Evolutionary conservation across 495 filamentous ascomycete genomes (phyloP).

Genomic region (Talaromyces proteolyticus): DNA sequence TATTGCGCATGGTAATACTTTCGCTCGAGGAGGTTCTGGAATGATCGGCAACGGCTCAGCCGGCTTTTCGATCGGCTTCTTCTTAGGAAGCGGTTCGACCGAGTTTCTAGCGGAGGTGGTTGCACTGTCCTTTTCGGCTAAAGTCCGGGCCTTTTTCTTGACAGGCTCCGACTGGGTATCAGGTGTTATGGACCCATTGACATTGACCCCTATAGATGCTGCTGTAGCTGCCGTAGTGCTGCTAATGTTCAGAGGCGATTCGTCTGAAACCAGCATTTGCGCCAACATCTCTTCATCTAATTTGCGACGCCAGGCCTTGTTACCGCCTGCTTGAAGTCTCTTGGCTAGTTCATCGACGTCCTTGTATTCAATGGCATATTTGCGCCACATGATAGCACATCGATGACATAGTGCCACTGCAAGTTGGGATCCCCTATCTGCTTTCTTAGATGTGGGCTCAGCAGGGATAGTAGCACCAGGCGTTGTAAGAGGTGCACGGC

Average conservation of each 20-base stretch:
- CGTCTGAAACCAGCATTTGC: slow-evolving; percentile 60
- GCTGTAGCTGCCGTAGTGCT: slow-evolving; percentile 39
- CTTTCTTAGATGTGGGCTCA: slow-evolving; percentile 56
- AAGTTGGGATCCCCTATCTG: slow-evolving; percentile 69
- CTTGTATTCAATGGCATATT: slow-evolving; percentile 94
- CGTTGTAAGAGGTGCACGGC: slow-evolving; percentile 71
- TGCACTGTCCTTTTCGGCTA: slow-evolving; percentile 40
- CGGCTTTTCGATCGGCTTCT: slow-evolving; percentile 45
- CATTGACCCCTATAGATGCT: slow-evolving; percentile 33
- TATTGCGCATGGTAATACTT: slow-evolving; percentile 75
- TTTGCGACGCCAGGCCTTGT: slow-evolving; percentile 78
- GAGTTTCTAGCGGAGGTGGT: slow-evolving; percentile 38
- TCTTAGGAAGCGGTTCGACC: slow-evolving; percentile 51
- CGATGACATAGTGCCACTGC: slow-evolving; percentile 82
- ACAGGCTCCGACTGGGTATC: slow-evolving; percentile 41
- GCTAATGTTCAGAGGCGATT: slow-evolving; percentile 41
- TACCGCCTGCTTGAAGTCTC: slow-evolving; percentile 76
- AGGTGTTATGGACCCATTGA: slow-evolving; percentile 31
- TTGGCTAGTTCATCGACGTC: slow-evolving; percentile 90
- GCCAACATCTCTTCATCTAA: slow-evolving; percentile 88
- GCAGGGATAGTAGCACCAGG: slow-evolving; percentile 66
- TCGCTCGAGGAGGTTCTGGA: slow-evolving; percentile 70
- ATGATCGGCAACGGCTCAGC: slow-evolving; percentile 52
- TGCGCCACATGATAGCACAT: slow-evolving; percentile 87
- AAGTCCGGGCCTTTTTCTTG: slow-evolving; percentile 55